Percentiles rank a stretch among this genome's conserved stretches.
Conservation (phyloP, 2,329 filamentous ascomycete genomes). For the Trichophyton simii region DNA sequence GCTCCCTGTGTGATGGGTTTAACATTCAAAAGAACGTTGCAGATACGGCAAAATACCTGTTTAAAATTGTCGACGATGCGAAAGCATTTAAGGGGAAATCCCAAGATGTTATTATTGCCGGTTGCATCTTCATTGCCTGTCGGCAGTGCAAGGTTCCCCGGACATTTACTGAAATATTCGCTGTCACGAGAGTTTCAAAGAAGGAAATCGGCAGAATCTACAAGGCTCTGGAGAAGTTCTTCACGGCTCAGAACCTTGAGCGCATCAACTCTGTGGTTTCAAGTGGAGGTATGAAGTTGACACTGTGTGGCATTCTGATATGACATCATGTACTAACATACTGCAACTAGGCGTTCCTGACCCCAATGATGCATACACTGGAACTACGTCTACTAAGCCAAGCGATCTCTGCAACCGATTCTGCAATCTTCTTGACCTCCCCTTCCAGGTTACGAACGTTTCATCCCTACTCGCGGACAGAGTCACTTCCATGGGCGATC, state of each 20-base stretch:
- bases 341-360: constrained; percentile 24
- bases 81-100: constrained; percentile 93
- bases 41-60: constrained; percentile 87
- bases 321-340: neutral
- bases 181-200: constrained; percentile 84
- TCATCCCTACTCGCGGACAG: constrained; percentile 66
- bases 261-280: constrained; percentile 38
- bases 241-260: constrained; percentile 58
- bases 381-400: constrained; percentile 64
- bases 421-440: constrained; percentile 68
- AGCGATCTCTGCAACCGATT: constrained; percentile 79
- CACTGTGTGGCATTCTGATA: constrained; percentile 6
- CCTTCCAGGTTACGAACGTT: constrained; percentile 65
- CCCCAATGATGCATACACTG: constrained; percentile 51
- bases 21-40: constrained; percentile 68
- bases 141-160: constrained; percentile 76
- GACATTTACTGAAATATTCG: constrained; percentile 89
- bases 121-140: constrained; percentile 95
- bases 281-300: constrained; percentile 42
- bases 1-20: constrained; percentile 72
- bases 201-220: constrained; percentile 96
- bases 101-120: constrained; percentile 84
- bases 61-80: constrained; percentile 85
- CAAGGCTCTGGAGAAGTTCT: constrained; percentile 81
- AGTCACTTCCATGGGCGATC: constrained; percentile 62